These are phyloP conservation scores for Beta corolliflora DNA, from an alignment of 179 eudicot genomes.

Conservation along the genomic window DNA sequence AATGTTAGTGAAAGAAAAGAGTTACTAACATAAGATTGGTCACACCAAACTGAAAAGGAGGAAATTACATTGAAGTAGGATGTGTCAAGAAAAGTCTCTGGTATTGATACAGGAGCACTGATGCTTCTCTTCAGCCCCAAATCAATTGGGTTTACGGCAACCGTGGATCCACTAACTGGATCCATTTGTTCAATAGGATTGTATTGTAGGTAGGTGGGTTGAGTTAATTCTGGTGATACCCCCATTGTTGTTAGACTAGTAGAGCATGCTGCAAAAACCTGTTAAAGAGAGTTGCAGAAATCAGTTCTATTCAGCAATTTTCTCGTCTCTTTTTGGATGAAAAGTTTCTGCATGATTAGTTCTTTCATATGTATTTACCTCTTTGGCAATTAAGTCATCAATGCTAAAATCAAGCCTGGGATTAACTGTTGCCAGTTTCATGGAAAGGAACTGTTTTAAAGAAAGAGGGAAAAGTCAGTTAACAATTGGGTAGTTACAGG, in stretches of 20 bases:
- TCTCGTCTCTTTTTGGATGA: neutral
- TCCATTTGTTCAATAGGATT: slow-evolving; percentile 52
- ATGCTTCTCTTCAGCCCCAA: slow-evolving; percentile 50
- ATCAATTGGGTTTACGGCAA: slow-evolving; percentile 43
- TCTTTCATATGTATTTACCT: slow-evolving; percentile 46
- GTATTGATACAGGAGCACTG: slow-evolving; percentile 59
- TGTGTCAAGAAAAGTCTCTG: slow-evolving; percentile 56
- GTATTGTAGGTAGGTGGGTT: slow-evolving; percentile 51
- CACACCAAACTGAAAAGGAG: slow-evolving; percentile 7
- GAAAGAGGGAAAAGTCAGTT: slow-evolving; percentile 15
- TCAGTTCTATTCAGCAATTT: neutral
- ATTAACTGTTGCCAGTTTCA: slow-evolving; percentile 82
- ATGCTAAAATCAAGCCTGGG: slow-evolving; percentile 74
- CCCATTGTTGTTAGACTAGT: slow-evolving; percentile 54
- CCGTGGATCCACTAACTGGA: slow-evolving; percentile 44
- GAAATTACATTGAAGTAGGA: slow-evolving; percentile 62
- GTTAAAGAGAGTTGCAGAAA: slow-evolving; percentile 20
- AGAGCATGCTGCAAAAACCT: slow-evolving; percentile 63
- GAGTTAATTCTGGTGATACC: slow-evolving; percentile 47
- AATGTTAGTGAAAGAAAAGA: slow-evolving; percentile 20
- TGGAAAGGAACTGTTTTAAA: slow-evolving; percentile 76
- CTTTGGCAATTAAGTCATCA: slow-evolving; percentile 64
- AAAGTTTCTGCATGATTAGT: neutral
- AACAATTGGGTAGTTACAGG: neutral
- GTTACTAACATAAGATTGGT: neutral